Evolutionary conservation across 108 stramenopile genomes (phyloP).

Genomic region (Nannochloropsis salina): DNA sequence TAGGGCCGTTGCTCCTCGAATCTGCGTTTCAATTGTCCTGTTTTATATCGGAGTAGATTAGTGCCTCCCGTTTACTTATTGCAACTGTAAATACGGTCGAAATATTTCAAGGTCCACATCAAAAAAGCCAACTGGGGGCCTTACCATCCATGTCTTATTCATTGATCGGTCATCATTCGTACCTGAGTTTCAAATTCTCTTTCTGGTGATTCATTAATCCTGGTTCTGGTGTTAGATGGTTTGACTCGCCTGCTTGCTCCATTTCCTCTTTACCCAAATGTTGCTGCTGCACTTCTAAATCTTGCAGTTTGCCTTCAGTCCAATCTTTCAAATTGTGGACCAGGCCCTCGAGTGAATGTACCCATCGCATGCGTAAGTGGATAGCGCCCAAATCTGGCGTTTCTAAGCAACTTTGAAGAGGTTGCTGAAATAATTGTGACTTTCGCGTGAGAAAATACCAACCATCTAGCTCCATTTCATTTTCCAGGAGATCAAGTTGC

Average conservation of each 20-base stretch:
- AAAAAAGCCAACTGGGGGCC: too few relatives aligned
- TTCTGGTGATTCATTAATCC: conserved; percentile 17
- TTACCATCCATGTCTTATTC: too few relatives aligned
- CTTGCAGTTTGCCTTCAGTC: not conserved
- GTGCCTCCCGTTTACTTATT: too few relatives aligned
- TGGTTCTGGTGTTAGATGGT: not conserved
- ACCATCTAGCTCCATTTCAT: conserved; percentile 14
- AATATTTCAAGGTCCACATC: too few relatives aligned
- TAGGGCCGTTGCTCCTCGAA: too few relatives aligned
- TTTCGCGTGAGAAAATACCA: not conserved
- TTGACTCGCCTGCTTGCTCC: not conserved
- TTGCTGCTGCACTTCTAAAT: not conserved
- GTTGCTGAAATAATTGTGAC: not conserved
- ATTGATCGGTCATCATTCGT: too few relatives aligned
- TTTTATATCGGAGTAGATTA: too few relatives aligned
- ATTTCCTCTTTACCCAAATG: not conserved
- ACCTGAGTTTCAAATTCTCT: too few relatives aligned
- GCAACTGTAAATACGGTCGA: too few relatives aligned
- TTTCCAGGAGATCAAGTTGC: not conserved
- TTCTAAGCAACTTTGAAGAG: not conserved
- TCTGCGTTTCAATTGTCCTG: too few relatives aligned
- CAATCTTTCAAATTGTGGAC: not conserved
- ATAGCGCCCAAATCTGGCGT: not conserved
- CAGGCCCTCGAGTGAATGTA: not conserved
- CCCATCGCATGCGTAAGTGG: not conserved